Conservation (phyloP, 2,329 filamentous ascomycete genomes). For the Fusarium sp. region DNA sequence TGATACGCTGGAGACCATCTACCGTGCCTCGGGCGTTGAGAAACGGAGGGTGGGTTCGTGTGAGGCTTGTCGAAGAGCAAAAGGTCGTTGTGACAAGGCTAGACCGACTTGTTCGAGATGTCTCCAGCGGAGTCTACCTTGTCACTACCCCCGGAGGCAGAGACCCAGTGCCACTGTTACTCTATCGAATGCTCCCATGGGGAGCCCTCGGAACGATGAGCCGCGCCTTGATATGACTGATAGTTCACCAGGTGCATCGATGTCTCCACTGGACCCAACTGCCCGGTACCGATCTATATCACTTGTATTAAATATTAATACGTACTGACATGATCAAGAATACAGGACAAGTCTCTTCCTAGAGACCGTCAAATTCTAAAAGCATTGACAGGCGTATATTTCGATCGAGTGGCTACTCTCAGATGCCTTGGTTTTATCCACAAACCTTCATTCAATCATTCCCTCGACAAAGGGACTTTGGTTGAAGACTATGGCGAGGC, state of each 20-base stretch:
- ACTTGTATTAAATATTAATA: too few species aligned
- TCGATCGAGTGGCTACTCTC: not conserved
- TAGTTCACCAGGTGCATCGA: not conserved
- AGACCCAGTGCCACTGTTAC: not conserved
- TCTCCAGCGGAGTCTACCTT: not conserved
- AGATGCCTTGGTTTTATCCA: not conserved
- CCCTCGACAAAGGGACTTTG: not conserved
- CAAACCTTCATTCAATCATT: not conserved
- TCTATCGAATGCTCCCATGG: not conserved
- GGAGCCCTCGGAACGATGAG: not conserved
- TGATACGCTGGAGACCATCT: not conserved
- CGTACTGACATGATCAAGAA: not conserved
- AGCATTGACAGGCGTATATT: not conserved
- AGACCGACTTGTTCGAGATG: not conserved
- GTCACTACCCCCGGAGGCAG: not conserved
- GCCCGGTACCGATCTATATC: not conserved
- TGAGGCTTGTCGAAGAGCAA: not conserved
- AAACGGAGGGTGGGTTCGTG: slow-evolving; percentile 3
- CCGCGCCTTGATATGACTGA: not conserved
- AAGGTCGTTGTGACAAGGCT: not conserved
- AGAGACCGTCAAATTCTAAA: not conserved
- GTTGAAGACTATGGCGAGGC: not conserved
- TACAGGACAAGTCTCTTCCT: not conserved
- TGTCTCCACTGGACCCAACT: not conserved
- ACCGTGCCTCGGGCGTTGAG: not conserved